Conservation (phyloP, 352 stramenopile genomes). For the Phytophthora cryptogea region DNA sequence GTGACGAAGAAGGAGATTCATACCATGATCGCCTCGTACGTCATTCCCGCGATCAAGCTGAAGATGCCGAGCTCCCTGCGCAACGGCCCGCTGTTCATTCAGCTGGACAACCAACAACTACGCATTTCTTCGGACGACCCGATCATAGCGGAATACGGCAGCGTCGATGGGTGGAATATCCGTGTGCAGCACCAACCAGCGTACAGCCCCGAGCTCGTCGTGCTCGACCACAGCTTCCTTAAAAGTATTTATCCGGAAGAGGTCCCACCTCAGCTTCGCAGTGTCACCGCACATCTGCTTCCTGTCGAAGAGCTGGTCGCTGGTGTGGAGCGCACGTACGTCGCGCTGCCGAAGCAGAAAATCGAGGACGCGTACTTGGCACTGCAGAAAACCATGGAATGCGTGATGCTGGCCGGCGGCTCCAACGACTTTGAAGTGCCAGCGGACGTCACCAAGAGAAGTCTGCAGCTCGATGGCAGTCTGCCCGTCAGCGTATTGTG, state of each 20-base stretch:
- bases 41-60: constrained; percentile 44
- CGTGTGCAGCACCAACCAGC: constrained; percentile 46
- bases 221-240: constrained; percentile 39
- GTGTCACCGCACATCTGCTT: constrained; percentile 5
- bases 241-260: constrained; percentile 32
- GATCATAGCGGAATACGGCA: constrained; percentile 35
- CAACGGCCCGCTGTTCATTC: constrained; percentile 31
- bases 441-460: constrained; percentile 34
- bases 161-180: constrained; percentile 39
- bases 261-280: constrained; percentile 12
- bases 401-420: constrained; percentile 35
- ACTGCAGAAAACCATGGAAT: constrained; percentile 50
- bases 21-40: constrained; percentile 30
- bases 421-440: constrained; percentile 42
- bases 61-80: constrained; percentile 37
- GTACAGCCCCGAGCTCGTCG: constrained; percentile 44
- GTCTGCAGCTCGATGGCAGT: constrained; percentile 40
- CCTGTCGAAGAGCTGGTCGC: constrained; percentile 30
- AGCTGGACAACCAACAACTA: constrained; percentile 48
- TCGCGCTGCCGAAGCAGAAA: constrained; percentile 20
- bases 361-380: constrained; percentile 34
- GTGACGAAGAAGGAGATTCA: constrained; percentile 44
- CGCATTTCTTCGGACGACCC: constrained; percentile 38
- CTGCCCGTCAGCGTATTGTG: constrained; percentile 45
- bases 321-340: constrained; percentile 33